A percentile compares a stretch with the other conserved stretches of the same genome.
Evolutionary conservation across 352 stramenopile genomes (phyloP).

Genomic region (Phytophthora brassicae): DNA sequence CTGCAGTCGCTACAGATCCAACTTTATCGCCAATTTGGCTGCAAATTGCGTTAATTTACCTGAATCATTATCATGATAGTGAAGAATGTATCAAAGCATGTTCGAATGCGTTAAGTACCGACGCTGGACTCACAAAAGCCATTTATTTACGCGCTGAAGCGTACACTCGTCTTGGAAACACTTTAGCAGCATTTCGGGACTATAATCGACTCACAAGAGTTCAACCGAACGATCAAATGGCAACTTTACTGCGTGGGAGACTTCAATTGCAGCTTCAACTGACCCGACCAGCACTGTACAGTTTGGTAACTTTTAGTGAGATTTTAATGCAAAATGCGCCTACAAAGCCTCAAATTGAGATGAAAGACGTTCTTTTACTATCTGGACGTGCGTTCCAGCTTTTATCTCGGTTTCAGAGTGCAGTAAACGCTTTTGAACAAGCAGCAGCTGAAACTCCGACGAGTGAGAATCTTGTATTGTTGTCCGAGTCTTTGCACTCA

Average conservation of each 20-base stretch:
- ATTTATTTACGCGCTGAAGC: conserved; percentile 72
- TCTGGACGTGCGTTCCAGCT: conserved; percentile 73
- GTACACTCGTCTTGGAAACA: conserved; percentile 63
- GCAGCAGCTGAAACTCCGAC: conserved; percentile 61
- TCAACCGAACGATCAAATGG: conserved; percentile 63
- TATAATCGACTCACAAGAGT: conserved; percentile 65
- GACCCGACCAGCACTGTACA: conserved; percentile 62
- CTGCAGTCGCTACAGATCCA: conserved; percentile 65
- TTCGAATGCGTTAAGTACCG: conserved; percentile 60
- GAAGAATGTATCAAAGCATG: conserved; percentile 69
- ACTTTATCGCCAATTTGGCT: conserved; percentile 80
- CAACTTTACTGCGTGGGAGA: conserved; percentile 56
- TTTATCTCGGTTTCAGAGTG: conserved; percentile 62
- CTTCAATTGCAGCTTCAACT: conserved; percentile 63
- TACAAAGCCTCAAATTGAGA: conserved; percentile 22
- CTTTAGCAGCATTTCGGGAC: conserved; percentile 50
- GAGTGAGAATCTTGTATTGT: conserved; percentile 71
- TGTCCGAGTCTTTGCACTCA: conserved; percentile 80
- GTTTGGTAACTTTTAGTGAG: conserved; percentile 75
- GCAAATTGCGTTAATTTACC: conserved; percentile 78
- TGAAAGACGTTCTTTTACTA: conserved; percentile 48
- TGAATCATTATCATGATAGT: conserved; percentile 81
- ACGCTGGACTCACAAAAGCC: conserved; percentile 57
- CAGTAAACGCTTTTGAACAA: conserved; percentile 64
- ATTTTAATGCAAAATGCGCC: too few species aligned